Conservation (phyloP, 2,329 filamentous ascomycete species). For the Sporothrix globosa region DNA sequence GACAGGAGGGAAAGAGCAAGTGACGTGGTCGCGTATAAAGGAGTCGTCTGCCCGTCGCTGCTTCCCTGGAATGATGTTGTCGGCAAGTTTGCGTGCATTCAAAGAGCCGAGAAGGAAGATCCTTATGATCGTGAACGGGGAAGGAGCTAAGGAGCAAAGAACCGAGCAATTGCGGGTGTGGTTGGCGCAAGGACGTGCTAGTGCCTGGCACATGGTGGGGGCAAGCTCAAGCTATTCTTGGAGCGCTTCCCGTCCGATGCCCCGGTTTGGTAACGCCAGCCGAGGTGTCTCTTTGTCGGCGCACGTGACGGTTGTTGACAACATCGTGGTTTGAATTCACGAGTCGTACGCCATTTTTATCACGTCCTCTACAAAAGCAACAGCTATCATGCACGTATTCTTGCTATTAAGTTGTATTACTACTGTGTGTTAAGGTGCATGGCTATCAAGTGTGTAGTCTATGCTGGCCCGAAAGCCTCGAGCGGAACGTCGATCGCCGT, state of each 20-base stretch:
- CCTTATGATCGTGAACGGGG: too few species aligned
- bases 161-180: not conserved
- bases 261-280: conserved; percentile 15
- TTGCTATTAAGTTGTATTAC: too few species aligned
- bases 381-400: too few species aligned
- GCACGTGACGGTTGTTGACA: conserved; percentile 9
- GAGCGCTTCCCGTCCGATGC: conserved; percentile 1
- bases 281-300: not conserved
- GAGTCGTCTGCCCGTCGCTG: not conserved
- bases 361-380: too few species aligned
- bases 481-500: not conserved
- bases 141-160: not conserved
- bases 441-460: not conserved
- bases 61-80: not conserved
- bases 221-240: not conserved
- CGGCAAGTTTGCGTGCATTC: not conserved
- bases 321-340: not conserved
- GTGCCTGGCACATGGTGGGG: not conserved
- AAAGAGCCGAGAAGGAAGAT: not conserved
- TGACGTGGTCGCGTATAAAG: not conserved
- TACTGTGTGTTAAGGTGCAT: not conserved
- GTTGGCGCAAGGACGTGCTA: not conserved
- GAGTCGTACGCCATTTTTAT: too few species aligned
- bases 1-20: not conserved
- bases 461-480: not conserved